Percentiles rank a stretch among this genome's conserved stretches.
These are phyloP conservation scores for Colletotrichum sp. DNA, from an alignment of 2,329 filamentous ascomycete species.

Conservation along the genomic window DNA sequence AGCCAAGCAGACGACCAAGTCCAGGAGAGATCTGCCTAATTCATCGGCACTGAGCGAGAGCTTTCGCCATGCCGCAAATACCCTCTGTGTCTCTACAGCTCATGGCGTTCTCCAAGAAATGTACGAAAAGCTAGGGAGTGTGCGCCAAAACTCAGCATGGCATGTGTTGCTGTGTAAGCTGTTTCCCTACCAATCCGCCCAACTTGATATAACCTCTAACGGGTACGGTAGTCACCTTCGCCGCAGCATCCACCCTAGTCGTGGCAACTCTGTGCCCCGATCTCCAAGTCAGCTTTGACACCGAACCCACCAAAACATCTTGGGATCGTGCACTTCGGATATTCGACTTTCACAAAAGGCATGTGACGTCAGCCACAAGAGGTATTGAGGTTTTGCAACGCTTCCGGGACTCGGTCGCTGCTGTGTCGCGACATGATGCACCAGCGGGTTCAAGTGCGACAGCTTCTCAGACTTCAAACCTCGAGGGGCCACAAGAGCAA, in stretches of 20 bases:
- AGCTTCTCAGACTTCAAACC: fast-evolving
- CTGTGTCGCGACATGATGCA: background rate
- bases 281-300: background rate
- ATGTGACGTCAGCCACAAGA: background rate
- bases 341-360: background rate
- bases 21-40: background rate
- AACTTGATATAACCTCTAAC: fast-evolving
- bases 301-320: background rate
- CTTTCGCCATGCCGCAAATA: background rate
- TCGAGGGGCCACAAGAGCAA: background rate
- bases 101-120: background rate
- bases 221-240: background rate
- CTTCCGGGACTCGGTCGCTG: background rate
- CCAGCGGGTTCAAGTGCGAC: too few species aligned
- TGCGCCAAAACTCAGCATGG: slow-evolving; percentile 1
- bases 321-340: background rate
- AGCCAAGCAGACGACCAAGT: background rate
- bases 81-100: background rate
- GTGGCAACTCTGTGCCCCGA: background rate
- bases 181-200: fast-evolving
- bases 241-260: background rate
- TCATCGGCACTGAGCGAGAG: background rate
- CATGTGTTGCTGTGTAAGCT: background rate
- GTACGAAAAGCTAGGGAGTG: background rate
- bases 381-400: slow-evolving; percentile 1